Percentiles rank a stretch among this genome's conserved stretches.
These are phyloP conservation scores for Cladosporium sp. DNA, from an alignment of 2,329 filamentous ascomycete species.

Conservation along the genomic window DNA sequence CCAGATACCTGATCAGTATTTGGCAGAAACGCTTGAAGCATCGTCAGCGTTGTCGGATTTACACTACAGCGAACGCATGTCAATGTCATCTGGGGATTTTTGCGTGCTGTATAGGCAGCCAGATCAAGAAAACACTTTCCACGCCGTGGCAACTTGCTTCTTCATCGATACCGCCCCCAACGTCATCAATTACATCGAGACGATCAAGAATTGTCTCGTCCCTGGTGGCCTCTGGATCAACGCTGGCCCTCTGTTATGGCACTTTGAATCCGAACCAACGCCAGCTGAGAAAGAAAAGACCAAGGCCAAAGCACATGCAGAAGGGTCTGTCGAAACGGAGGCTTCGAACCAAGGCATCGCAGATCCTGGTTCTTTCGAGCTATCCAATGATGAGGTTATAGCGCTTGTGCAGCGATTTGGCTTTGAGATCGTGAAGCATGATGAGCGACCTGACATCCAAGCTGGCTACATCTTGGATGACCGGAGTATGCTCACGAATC, in stretches of 20 bases:
- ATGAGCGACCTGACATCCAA: slow-evolving; percentile 51
- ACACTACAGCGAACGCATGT: slow-evolving; percentile 63
- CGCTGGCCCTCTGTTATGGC: slow-evolving; percentile 87
- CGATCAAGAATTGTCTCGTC: slow-evolving; percentile 71
- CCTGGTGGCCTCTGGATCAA: slow-evolving; percentile 81
- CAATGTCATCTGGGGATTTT: slow-evolving; percentile 92
- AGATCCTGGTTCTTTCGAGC: slow-evolving; percentile 84
- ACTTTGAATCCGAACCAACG: slow-evolving; percentile 73
- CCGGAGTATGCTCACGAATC: slow-evolving; percentile 78
- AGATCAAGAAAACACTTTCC: slow-evolving; percentile 59
- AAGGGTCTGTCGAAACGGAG: neutral
- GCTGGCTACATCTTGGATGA: slow-evolving; percentile 85
- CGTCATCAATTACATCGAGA: slow-evolving; percentile 80
- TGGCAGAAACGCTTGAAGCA: slow-evolving; percentile 33
- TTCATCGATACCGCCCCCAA: slow-evolving; percentile 98
- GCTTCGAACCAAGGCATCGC: slow-evolving; percentile 51
- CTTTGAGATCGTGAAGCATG: slow-evolving; percentile 57
- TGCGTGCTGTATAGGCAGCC: slow-evolving; percentile 72
- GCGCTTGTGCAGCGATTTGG: slow-evolving; percentile 68
- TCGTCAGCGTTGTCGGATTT: slow-evolving; percentile 14
- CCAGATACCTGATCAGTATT: slow-evolving; percentile 68
- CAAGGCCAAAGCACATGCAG: slow-evolving; percentile 26
- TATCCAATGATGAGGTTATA: slow-evolving; percentile 84
- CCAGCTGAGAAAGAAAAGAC: slow-evolving; percentile 44
- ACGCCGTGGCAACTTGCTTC: slow-evolving; percentile 85